Percentiles rank a stretch among this genome's conserved stretches.
phyloP scores from a whole-genome alignment of 139 green algal species.

The Mesotaenium endlicherianum region DNA sequence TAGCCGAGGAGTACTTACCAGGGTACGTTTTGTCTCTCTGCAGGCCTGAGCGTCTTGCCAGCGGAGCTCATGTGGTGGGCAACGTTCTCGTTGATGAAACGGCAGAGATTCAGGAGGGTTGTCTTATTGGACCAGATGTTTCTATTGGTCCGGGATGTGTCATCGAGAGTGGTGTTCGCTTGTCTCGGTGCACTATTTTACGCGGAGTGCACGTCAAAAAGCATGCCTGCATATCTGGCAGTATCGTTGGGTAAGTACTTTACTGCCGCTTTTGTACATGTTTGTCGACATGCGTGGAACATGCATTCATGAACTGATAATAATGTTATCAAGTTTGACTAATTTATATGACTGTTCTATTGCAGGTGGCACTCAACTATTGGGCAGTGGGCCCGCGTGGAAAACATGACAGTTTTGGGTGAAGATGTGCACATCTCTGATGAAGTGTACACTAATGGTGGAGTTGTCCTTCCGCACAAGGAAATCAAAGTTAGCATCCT shows the following conservation, averaged over 20 bases:
- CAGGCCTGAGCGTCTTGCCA: conserved; percentile 41
- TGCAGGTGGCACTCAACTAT: conserved; percentile 36
- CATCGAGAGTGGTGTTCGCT: conserved; percentile 86
- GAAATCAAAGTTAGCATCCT: conserved; percentile 76
- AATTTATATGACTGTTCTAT: background rate
- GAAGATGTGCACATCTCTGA: conserved; percentile 87
- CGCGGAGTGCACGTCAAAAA: conserved; percentile 63
- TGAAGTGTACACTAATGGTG: conserved; percentile 93
- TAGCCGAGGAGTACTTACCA: too few relatives aligned
- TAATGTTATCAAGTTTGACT: too few relatives aligned
- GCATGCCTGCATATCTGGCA: conserved; percentile 72
- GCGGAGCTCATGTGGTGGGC: conserved; percentile 31
- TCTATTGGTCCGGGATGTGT: conserved; percentile 80
- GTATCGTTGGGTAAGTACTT: conserved; percentile 76
- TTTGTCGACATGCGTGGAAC: too few relatives aligned
- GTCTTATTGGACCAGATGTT: conserved; percentile 86
- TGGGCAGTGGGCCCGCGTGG: conserved; percentile 78
- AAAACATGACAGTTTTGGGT: conserved; percentile 91
- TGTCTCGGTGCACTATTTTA: conserved; percentile 47
- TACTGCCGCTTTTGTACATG: background rate
- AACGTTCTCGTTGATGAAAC: conserved; percentile 57
- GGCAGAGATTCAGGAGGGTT: conserved; percentile 72
- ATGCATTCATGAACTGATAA: too few relatives aligned
- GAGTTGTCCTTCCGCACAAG: conserved; percentile 95
- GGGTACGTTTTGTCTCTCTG: background rate